Conservation (phyloP, 495 filamentous ascomycete genomes). For the Geopyxis carbonaria region DNA sequence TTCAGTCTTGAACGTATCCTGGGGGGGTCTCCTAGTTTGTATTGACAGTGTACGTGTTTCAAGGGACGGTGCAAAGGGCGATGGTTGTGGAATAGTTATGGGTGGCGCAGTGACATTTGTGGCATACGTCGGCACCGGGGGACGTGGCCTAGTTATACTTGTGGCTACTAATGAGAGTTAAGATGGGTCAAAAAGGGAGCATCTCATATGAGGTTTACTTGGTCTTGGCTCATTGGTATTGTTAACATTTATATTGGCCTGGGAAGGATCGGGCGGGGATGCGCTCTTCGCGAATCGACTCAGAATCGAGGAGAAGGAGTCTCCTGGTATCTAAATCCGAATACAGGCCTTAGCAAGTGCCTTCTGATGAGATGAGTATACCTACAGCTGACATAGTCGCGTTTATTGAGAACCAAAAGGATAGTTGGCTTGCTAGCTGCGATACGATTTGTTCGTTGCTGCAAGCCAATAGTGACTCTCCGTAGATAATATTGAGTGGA, state of each 20-base stretch:
- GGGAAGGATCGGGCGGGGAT: slow-evolving; percentile 2
- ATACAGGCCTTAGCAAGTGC: neutral
- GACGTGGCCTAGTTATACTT: neutral
- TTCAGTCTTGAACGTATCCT: too few species aligned
- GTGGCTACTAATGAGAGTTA: neutral
- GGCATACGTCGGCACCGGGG: too few species aligned
- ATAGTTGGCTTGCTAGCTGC: neutral
- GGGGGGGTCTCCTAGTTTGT: too few species aligned
- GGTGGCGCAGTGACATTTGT: too few species aligned
- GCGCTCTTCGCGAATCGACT: slow-evolving; percentile 17
- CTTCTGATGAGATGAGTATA: neutral
- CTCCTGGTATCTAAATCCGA: neutral
- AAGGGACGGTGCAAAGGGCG: too few species aligned
- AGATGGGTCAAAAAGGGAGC: neutral
- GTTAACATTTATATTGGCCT: neutral
- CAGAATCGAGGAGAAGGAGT: slow-evolving; percentile 19
- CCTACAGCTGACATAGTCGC: neutral
- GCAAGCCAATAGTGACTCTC: slow-evolving; percentile 1
- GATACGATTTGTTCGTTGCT: neutral
- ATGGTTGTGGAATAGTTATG: too few species aligned
- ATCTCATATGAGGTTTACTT: slow-evolving; percentile 1
- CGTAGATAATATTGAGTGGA: too few species aligned
- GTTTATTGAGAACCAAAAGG: neutral
- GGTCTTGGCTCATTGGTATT: slow-evolving; percentile 4
- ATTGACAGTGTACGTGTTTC: too few species aligned